These are phyloP conservation scores for Xylaria bambusicola DNA, from an alignment of 495 filamentous ascomycete genomes.

Conservation along the genomic window DNA sequence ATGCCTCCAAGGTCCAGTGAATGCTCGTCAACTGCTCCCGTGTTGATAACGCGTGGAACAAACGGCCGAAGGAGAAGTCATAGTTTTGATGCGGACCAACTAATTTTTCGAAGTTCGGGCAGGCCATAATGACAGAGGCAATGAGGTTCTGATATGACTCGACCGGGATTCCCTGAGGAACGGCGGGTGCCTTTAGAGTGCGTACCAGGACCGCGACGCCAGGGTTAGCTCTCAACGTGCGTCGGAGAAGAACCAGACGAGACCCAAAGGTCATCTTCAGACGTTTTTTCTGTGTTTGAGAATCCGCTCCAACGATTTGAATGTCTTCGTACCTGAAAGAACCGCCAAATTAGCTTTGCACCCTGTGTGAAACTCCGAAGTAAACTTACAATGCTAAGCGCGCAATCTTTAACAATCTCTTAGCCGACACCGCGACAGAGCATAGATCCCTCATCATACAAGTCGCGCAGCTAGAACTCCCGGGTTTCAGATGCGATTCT, in stretches of 20 bases:
- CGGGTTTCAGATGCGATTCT: slow-evolving; percentile 44
- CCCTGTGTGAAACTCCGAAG: neutral
- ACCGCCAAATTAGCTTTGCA: slow-evolving; percentile 14
- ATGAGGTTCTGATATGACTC: slow-evolving; percentile 70
- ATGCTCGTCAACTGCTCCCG: slow-evolving; percentile 73
- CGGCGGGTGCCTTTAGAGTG: slow-evolving; percentile 71
- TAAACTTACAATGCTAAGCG: slow-evolving; percentile 63
- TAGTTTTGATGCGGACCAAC: slow-evolving; percentile 71
- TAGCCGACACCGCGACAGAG: slow-evolving; percentile 64
- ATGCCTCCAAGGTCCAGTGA: slow-evolving; percentile 68
- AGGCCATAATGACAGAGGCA: slow-evolving; percentile 81
- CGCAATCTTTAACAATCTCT: slow-evolving; percentile 68
- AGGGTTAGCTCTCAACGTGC: slow-evolving; percentile 71
- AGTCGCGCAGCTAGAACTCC: slow-evolving; percentile 62
- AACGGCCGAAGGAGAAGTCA: slow-evolving; percentile 69
- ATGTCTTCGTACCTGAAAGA: slow-evolving; percentile 71
- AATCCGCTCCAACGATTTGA: slow-evolving; percentile 69
- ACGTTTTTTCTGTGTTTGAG: slow-evolving; percentile 60
- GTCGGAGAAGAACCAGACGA: slow-evolving; percentile 71
- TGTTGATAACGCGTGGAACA: slow-evolving; percentile 79
- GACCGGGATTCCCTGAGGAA: slow-evolving; percentile 52
- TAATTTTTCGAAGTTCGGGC: slow-evolving; percentile 78
- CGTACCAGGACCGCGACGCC: slow-evolving; percentile 72
- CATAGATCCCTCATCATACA: slow-evolving; percentile 79
- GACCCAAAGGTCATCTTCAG: slow-evolving; percentile 67